Evolutionary conservation across 352 stramenopile species (phyloP), one percentile per base, ranked within the genome.

Genomic region (Globisporangium paroecandrum): DNA sequence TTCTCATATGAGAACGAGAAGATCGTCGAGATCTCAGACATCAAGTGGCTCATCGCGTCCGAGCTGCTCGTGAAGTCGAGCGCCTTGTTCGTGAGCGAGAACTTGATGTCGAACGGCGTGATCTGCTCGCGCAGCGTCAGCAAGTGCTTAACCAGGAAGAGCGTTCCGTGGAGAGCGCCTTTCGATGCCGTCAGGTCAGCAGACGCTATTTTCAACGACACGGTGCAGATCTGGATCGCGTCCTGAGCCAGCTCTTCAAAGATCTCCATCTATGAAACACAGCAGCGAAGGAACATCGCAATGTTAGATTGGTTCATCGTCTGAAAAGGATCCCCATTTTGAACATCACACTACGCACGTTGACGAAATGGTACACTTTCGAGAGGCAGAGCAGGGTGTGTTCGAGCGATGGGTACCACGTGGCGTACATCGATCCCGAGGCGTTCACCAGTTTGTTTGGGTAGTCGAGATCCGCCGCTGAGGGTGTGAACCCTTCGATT

Each of bases 191-290:
- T 78, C 20, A 95, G 75, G 59, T 92, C 85, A 3, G 82, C 82
- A 0, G 85, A 83, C 27, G 85, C 87, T 77, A 90, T 90, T 64
- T 90, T 89, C 29, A 95, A 73, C 7, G 87, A 90, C 36, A 74
- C 82, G 0, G 85, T 89, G 60, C 85, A 95, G 34, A 93, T 85
- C 27, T 87, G 82, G 55, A 95, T 93, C 10, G 85, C 87, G 25
- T 95, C 87, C 66, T 94, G 87, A 1, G 87, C 87, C 29, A 95
- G 71, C 29, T 94, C 86, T 66, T 93, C 84, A 41, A 95, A 95
- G 56, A 95, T 93, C 60, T 93, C 80, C 74, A 88, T 90, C 85
- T 90, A 68, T 10, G 25, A 59, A 38, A 54, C 51, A 49, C 15
- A 43, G 24, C 32, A 27, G 53, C 27, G 15, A n/a, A 57, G 0